These are phyloP conservation scores for Ophiocordyceps sinensis DNA, from an alignment of 2,329 filamentous ascomycete genomes.

Conservation along the genomic window DNA sequence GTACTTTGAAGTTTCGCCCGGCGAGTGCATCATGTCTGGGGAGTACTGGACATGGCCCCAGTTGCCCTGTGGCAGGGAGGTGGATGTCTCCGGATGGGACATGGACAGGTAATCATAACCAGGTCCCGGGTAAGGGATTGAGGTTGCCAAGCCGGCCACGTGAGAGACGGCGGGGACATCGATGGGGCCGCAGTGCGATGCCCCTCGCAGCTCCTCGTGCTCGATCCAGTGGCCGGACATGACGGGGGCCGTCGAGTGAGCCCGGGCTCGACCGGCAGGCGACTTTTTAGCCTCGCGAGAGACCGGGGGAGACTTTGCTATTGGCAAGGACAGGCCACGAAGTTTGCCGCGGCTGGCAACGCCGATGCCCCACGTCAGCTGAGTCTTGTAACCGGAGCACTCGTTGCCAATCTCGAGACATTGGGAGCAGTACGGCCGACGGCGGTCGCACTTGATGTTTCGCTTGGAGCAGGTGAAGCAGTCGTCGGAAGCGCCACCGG, in stretches of 20 bases:
- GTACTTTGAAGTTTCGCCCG: conserved; percentile 23
- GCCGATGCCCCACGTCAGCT: conserved; percentile 90
- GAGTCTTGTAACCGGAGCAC: conserved; percentile 92
- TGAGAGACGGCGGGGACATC: conserved; percentile 19
- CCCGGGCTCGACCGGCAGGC: conserved; percentile 25
- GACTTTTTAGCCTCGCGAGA: conserved; percentile 33
- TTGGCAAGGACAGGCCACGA: conserved; percentile 66
- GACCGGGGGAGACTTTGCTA: conserved; percentile 46
- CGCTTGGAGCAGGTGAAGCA: conserved; percentile 88
- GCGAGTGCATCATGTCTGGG: conserved; percentile 20
- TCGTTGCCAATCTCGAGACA: conserved; percentile 85
- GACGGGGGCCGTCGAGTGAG: conserved; percentile 26
- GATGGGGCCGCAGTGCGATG: conserved; percentile 17
- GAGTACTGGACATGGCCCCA: conserved; percentile 36
- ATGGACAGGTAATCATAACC: conserved; percentile 37
- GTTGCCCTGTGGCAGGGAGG: conserved; percentile 23
- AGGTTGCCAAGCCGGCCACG: conserved; percentile 26
- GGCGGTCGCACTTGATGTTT: conserved; percentile 74
- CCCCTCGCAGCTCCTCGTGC: conserved; percentile 19
- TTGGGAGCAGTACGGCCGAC: conserved; percentile 86
- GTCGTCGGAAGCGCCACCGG: conserved; percentile 81
- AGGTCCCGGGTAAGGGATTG: conserved; percentile 20
- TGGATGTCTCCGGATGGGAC: conserved; percentile 29
- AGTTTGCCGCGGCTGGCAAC: conserved; percentile 93
- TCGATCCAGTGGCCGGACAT: conserved; percentile 14